Evolutionary conservation across 352 stramenopile species (phyloP), one percentile per base, ranked within the genome.

Genomic region (Phytophthora pisi): DNA sequence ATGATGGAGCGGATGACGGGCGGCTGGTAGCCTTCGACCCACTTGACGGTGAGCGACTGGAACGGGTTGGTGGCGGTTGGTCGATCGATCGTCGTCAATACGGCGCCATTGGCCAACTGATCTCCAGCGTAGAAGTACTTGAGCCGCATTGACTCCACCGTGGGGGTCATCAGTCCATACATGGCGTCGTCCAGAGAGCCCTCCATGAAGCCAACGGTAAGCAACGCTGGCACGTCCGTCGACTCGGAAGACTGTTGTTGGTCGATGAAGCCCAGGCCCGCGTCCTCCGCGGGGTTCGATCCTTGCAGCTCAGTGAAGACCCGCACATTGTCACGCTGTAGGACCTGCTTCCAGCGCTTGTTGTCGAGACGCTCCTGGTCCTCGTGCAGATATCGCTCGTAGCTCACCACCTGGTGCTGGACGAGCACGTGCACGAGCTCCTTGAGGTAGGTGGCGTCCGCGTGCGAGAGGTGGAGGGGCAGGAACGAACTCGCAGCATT

Each of bases 11-110:
- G 71, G 6, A 81, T 31, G 15, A 74, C 54, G 1, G 51, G 57
- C 24, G 72, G 70, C 7, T 63, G 58, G 49, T 74, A 74, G 11
- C 64, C 57, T 59, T 75, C 59, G 34, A 75, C 46, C 78, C 78
- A 89, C 60, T 89, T 89, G 67, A 89, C 54, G 4, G 61, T 72
- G 28, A 86, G 57, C 11, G 79, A 86, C 31, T 74, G 71, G 56
- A 89, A 86, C 30, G 81, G 81, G 18, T 80, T 62, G 20, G 40
- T 61, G 1, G 66, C 23, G 1, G 76, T 80, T n/a, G 81, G 68
- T 2, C 46, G 55, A 13, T 80, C 72, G 11, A 90, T 63, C 5
- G 64, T 64, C 4, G 65, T 56, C 28, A 90, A 58, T 46, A 90
- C 72, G 0, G 64, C 60, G 20, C 66, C 72, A 40, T 86, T 78